Evolutionary conservation across 768 basidiomycete species (phyloP).

Genomic region (Suillus brevipes): DNA sequence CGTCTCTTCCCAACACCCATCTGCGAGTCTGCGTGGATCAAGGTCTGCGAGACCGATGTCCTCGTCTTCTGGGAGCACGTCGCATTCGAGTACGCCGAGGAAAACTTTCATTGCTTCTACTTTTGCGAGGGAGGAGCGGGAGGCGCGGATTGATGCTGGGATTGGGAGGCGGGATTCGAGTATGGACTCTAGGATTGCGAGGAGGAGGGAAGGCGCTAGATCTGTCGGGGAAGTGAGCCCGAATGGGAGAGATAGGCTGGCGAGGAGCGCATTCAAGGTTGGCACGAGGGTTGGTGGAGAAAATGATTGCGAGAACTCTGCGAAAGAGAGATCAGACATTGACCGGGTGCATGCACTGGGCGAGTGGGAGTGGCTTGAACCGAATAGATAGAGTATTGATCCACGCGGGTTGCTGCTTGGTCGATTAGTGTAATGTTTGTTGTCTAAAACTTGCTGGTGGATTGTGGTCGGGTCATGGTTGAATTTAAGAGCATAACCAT

Average conservation of each 20-base stretch:
- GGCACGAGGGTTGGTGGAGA: constrained; percentile 19
- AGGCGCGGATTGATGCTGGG: constrained; percentile 32
- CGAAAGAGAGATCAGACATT: constrained; percentile 10
- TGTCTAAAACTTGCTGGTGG: not conserved
- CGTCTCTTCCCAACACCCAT: constrained; percentile 67
- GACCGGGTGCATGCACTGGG: not conserved
- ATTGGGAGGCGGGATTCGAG: constrained; percentile 56
- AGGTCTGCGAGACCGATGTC: constrained; percentile 67
- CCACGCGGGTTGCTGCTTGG: not conserved
- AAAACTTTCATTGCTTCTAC: constrained; percentile 73
- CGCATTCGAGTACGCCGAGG: constrained; percentile 68
- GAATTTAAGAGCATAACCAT: not conserved
- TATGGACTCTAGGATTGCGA: constrained; percentile 68
- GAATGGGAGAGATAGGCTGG: constrained; percentile 45
- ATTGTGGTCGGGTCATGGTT: not conserved
- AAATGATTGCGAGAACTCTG: constrained; percentile 11
- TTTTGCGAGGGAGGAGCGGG: constrained; percentile 41
- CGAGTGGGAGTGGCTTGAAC: too few relatives aligned
- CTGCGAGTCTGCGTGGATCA: constrained; percentile 64
- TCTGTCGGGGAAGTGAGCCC: constrained; percentile 52
- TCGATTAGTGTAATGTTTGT: not conserved
- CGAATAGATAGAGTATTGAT: not conserved
- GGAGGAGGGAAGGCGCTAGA: constrained; percentile 69
- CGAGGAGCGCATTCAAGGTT: constrained; percentile 48
- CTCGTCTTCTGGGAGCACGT: constrained; percentile 54